These are phyloP conservation scores for Podaxis carcinomalis DNA, from an alignment of 768 basidiomycete genomes.

Conservation along the genomic window DNA sequence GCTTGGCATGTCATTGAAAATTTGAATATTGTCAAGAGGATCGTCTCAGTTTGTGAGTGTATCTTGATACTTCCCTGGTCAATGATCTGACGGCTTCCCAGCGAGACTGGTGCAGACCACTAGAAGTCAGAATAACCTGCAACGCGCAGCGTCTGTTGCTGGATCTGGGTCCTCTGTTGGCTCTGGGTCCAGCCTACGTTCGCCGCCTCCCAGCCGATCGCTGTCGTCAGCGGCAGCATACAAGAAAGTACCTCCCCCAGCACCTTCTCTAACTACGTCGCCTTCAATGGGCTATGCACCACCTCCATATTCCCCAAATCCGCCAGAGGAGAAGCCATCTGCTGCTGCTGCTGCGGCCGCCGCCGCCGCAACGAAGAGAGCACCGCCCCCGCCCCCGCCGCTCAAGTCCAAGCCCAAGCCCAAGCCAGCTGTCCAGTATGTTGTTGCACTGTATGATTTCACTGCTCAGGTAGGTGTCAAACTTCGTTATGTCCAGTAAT, in stretches of 20 bases:
- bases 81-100: constrained; percentile 20
- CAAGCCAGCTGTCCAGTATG: constrained; percentile 61
- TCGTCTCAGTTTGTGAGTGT: constrained; percentile 77
- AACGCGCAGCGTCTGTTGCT: constrained; percentile 29
- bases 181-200: constrained; percentile 30
- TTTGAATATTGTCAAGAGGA: constrained; percentile 76
- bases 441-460: constrained; percentile 94
- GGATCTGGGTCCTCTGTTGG: constrained; percentile 28
- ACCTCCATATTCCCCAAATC: constrained; percentile 28
- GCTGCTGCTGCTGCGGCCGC: constrained; percentile 17
- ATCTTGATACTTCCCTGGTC: background rate
- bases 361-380: constrained; percentile 56
- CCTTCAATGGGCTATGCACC: constrained; percentile 21
- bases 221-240: constrained; percentile 29
- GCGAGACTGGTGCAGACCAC: constrained; percentile 66
- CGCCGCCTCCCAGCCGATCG: constrained; percentile 35
- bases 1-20: constrained; percentile 75
- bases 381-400: constrained; percentile 90
- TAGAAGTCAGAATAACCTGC: constrained; percentile 21
- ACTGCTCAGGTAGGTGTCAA: constrained; percentile 63
- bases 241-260: constrained; percentile 51
- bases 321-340: constrained; percentile 12
- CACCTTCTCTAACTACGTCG: constrained; percentile 37
- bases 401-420: constrained; percentile 84
- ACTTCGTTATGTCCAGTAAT: background rate